A percentile compares a stretch with the other conserved stretches of the same genome.
phyloP scores from a whole-genome alignment of 371 early-diverging fungal species.

The Blakeslea trispora region DNA sequence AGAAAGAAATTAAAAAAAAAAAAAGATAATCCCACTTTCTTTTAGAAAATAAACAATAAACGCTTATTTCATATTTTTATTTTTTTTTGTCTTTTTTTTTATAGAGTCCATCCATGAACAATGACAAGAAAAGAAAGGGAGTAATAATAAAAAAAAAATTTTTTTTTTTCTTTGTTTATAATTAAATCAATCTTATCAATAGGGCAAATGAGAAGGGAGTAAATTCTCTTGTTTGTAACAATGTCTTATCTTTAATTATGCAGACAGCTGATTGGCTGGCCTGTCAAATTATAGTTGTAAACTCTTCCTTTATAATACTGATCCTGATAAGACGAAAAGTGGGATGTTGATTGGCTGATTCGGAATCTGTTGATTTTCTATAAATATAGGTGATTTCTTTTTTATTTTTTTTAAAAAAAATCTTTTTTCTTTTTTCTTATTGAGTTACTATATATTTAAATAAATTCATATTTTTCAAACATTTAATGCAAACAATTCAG shows the following conservation, averaged over 20 bases:
- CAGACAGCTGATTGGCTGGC: constrained; percentile 12
- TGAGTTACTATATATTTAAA: constrained; percentile 5
- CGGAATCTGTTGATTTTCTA: constrained; percentile 18
- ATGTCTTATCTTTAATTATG: constrained; percentile 3
- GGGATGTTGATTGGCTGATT: constrained; percentile 16
- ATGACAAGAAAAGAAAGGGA: not conserved
- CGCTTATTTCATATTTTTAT: not conserved
- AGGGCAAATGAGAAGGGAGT: not conserved
- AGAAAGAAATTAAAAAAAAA: not conserved
- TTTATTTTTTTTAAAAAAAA: constrained; percentile 5
- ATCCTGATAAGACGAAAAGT: constrained; percentile 23
- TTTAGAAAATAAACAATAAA: not conserved
- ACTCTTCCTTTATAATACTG: constrained; percentile 18
- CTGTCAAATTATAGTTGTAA: constrained; percentile 17
- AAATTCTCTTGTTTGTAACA: no score
- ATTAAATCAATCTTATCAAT: not conserved
- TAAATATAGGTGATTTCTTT: constrained; percentile 1
- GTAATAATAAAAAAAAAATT: not conserved
- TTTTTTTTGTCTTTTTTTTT: not conserved
- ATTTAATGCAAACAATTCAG: constrained; percentile 6
- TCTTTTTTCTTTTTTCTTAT: constrained; percentile 8
- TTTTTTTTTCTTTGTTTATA: not conserved
- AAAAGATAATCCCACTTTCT: not conserved
- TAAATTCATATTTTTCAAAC: not conserved
- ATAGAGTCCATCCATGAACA: no score